phyloP scores from a whole-genome alignment of 768 basidiomycete species.

The Lactarius quietus region DNA sequence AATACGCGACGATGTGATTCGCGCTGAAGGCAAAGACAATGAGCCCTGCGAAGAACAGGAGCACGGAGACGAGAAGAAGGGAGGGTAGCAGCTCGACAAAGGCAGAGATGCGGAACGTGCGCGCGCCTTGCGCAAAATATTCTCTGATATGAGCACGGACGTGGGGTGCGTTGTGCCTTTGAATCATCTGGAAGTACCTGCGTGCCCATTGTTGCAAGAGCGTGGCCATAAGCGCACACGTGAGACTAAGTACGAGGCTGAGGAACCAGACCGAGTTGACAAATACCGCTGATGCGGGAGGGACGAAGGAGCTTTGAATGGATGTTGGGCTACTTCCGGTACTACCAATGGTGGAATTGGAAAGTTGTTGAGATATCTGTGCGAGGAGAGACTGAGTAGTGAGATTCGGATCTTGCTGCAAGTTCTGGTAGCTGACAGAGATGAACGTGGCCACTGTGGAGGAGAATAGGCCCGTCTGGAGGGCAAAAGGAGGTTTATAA shows the following conservation, averaged over 20 bases:
- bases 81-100: background rate
- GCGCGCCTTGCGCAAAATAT: background rate
- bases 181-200: constrained; percentile 8
- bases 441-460: constrained; percentile 2
- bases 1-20: background rate
- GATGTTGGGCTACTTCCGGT: background rate
- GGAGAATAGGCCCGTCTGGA: constrained; percentile 13
- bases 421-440: background rate
- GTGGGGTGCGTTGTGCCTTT: background rate
- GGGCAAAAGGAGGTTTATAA: background rate
- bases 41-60: constrained; percentile 13
- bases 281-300: background rate
- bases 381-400: constrained; percentile 13
- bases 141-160: background rate
- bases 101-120: background rate
- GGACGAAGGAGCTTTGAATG: background rate
- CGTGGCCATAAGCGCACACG: constrained; percentile 10
- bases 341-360: background rate
- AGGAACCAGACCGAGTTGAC: constrained; percentile 14
- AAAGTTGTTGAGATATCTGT: constrained; percentile 16
- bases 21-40: constrained; percentile 6
- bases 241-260: background rate
- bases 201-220: constrained; percentile 17
- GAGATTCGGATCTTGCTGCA: background rate
- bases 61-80: background rate